A percentile compares a stretch with the other conserved stretches of the same genome.
Conservation (phyloP, 2,329 filamentous ascomycete species). For the Colletotrichum siamense region DNA sequence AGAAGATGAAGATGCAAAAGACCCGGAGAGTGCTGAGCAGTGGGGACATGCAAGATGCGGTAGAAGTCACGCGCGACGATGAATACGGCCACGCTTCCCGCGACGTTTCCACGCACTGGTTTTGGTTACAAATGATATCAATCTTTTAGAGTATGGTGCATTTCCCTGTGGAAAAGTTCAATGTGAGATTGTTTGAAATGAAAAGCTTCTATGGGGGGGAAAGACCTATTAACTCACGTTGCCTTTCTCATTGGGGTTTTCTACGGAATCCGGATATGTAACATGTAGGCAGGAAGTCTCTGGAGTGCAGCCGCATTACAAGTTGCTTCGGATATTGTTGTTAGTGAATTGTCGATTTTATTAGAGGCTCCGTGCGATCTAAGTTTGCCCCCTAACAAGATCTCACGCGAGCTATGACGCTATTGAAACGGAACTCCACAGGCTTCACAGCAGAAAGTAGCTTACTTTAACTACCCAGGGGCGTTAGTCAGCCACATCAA, state of each 20-base stretch:
- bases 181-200: background rate
- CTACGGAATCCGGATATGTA: background rate
- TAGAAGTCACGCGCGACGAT: background rate
- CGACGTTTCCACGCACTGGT: background rate
- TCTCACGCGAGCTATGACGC: background rate
- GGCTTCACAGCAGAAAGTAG: background rate
- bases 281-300: background rate
- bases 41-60: background rate
- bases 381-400: background rate
- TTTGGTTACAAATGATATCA: background rate
- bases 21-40: background rate
- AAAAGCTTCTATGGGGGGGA: background rate
- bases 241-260: background rate
- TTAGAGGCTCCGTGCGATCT: background rate
- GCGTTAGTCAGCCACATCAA: too few species aligned
- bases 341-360: background rate
- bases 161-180: accelerated
- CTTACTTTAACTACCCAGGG: background rate
- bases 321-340: background rate
- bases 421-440: background rate
- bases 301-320: background rate
- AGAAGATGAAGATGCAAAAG: background rate
- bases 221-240: background rate
- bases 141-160: background rate
- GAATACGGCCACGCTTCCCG: background rate